These are phyloP conservation scores for Jaltomata sinuosa DNA, from an alignment of 257 asterid species.

Conservation along the genomic window DNA sequence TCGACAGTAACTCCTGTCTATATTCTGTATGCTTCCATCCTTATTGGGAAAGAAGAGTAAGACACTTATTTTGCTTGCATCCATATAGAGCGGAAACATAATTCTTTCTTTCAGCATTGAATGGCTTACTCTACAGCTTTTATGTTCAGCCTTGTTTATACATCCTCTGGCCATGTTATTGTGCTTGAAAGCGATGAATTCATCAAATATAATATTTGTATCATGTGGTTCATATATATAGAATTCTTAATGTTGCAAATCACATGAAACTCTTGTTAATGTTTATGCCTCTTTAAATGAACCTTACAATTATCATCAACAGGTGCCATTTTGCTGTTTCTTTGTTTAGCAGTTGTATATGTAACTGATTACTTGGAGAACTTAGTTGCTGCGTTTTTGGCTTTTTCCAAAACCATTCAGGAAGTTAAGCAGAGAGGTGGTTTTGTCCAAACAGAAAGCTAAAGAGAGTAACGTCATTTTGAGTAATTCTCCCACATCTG, in stretches of 20 bases:
- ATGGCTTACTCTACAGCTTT: neutral
- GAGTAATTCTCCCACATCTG: neutral
- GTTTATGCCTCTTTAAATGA: neutral
- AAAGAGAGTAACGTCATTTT: neutral
- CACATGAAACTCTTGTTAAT: neutral
- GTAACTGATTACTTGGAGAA: neutral
- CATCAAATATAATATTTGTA: neutral
- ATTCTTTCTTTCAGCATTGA: neutral
- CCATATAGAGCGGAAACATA: neutral
- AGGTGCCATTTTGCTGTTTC: neutral
- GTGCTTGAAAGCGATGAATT: neutral
- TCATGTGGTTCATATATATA: neutral
- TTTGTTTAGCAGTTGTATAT: neutral
- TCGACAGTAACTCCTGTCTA: conserved; percentile 22
- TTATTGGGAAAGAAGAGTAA: conserved; percentile 80
- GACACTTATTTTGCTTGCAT: conserved; percentile 1
- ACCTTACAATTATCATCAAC: neutral
- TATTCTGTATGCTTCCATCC: conserved; percentile 62
- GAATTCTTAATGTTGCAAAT: neutral
- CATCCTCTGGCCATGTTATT: neutral
- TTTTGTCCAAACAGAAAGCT: neutral
- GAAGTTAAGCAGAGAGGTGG: neutral
- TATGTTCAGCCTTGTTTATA: neutral
- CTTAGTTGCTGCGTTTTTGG: neutral
- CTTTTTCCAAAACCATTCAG: neutral